Base-by-base conservation (phyloP, 345 rosid genomes). In the Capsella bursapastoris region DNA sequence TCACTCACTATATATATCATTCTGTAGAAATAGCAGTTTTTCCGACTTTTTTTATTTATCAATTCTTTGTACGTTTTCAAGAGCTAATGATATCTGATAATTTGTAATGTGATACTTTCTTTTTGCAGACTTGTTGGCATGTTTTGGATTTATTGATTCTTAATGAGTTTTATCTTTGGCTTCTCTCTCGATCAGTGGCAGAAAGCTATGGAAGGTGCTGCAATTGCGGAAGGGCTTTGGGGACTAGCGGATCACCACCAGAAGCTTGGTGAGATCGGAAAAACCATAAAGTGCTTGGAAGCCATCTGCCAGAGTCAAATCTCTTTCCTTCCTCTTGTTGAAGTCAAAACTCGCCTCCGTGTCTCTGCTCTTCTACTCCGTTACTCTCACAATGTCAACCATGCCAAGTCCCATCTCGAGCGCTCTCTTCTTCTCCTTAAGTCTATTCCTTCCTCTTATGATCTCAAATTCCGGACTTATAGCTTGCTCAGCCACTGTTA, bases 171-270 rank as follows among this genome's bases (percentile, higher is more conserved):
- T 11, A 31, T 69, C 25, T 59, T 49, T 70, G 53, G 32, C 14
- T 71, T 61, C 31, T 52, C 27, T 62, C 55, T 40, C 40, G 32
- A 28, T 34, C 65, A 48, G 67, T 69, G 25, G 29, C 27, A 63
- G 56, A 53, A 57, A 49, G 12, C 25, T 14, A 79, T 59, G 71
- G 73, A 94, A 85, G 95, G 95, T 88, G 64, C 53, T 29, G 88
- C 91, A 3, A 83, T 84, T 47, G 98, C 96, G 9, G 99, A 95
- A 82, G 98, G 97, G 27, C 83, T 95, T 34, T 92, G 99, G 99
- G 88, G 89, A 18, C 78, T 95, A 55, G 97, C 99, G 7, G 99
- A 95, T 57, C 61, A 88, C 84, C 82, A 85, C 35, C 94, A 95
- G 86, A 82, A 78, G 83, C 68, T 75, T 16, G 96, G 91, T 11